Evolutionary conservation across 2,329 filamentous ascomycete species (phyloP).

Genomic region (Fusarium neocosmosporiellum): DNA sequence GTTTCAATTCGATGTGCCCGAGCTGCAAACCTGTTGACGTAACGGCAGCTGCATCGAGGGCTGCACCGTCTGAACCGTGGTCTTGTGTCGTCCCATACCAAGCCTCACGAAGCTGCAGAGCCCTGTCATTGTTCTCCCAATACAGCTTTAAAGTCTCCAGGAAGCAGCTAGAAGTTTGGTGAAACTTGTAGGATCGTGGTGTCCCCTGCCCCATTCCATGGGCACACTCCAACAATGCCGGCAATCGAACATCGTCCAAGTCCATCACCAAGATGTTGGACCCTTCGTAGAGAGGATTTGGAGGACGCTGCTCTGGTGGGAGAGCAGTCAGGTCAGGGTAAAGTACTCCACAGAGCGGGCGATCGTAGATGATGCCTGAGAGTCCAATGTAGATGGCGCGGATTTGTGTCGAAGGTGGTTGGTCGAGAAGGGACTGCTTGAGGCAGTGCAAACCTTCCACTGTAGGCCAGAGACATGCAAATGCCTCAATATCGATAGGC

Average conservation of each 20-base stretch:
- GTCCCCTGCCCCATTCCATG: background rate
- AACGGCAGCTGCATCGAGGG: background rate
- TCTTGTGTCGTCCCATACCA: background rate
- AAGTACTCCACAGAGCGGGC: background rate
- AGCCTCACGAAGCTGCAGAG: background rate
- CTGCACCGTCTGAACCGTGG: too few relatives aligned
- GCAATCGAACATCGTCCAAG: conserved; percentile 10
- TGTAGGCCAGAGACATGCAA: background rate
- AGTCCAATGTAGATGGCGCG: background rate
- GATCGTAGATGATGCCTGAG: background rate
- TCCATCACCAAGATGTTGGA: background rate
- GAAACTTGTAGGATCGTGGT: background rate
- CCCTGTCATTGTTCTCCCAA: background rate
- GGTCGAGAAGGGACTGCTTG: background rate
- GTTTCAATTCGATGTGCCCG: background rate
- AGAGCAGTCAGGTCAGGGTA: background rate
- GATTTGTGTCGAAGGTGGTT: background rate
- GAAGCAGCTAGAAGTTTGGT: background rate
- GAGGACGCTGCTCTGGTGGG: background rate
- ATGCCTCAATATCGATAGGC: background rate
- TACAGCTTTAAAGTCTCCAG: background rate
- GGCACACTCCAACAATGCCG: background rate
- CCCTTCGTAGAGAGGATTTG: background rate
- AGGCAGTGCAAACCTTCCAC: background rate
- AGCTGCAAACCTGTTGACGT: background rate